phyloP scores from a whole-genome alignment of 2,329 filamentous ascomycete species.

The Claviceps fusiformis region DNA sequence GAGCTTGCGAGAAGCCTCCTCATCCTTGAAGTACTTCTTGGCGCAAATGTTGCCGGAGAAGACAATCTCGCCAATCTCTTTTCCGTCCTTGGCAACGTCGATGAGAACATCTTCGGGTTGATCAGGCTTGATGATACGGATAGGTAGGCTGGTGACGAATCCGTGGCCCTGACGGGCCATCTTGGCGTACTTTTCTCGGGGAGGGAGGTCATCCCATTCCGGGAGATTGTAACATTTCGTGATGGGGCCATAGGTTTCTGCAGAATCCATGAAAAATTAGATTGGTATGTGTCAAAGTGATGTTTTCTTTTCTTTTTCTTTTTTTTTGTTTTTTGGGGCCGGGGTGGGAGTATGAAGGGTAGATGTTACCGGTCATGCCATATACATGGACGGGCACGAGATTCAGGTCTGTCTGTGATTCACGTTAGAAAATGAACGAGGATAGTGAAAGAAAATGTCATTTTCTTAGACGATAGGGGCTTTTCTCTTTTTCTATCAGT shows the following conservation, averaged over 20 bases:
- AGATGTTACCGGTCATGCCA: slow-evolving; percentile 43
- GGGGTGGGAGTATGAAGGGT: background rate
- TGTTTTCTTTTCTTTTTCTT: background rate
- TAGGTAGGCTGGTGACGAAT: slow-evolving; percentile 69
- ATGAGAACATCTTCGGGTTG: slow-evolving; percentile 44
- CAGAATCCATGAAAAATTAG: background rate
- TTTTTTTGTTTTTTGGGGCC: too few relatives aligned
- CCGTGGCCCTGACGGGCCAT: slow-evolving; percentile 95
- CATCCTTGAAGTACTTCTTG: slow-evolving; percentile 84
- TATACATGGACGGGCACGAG: slow-evolving; percentile 88
- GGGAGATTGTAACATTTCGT: slow-evolving; percentile 87
- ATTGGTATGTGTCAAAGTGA: background rate
- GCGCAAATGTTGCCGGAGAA: slow-evolving; percentile 87
- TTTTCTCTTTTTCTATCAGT: background rate
- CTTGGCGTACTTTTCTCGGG: slow-evolving; percentile 65
- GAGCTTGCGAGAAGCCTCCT: slow-evolving; percentile 70
- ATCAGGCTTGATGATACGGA: slow-evolving; percentile 69
- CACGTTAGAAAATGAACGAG: background rate
- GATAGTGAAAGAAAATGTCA: background rate
- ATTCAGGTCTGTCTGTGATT: slow-evolving; percentile 46
- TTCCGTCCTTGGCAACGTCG: slow-evolving; percentile 34
- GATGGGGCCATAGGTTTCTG: slow-evolving; percentile 85
- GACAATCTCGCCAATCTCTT: slow-evolving; percentile 48
- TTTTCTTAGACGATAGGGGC: background rate
- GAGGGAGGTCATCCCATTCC: slow-evolving; percentile 61